Evolutionary conservation across 2,329 filamentous ascomycete genomes (phyloP).

Genomic region (Nothophaeocryptopus gaeumannii): DNA sequence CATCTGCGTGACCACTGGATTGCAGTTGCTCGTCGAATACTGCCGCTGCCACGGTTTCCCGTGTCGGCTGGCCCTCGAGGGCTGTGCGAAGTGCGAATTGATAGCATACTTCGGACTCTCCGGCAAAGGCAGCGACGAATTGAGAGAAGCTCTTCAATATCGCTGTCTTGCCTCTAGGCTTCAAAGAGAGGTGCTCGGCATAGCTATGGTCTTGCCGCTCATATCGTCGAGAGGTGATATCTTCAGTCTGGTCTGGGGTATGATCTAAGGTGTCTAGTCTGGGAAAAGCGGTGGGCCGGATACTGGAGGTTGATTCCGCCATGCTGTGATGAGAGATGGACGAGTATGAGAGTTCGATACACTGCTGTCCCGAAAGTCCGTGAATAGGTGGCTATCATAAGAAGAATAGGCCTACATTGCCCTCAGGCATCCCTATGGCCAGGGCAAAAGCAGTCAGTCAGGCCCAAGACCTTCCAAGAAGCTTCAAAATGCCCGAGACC

Average conservation of each 20-base stretch:
- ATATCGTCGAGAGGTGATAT: too few relatives aligned
- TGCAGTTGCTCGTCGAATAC: not conserved
- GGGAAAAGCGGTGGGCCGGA: constrained; percentile 12
- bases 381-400: too few relatives aligned
- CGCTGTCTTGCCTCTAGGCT: constrained; percentile 11
- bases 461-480: too few relatives aligned
- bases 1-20: not conserved
- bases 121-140: constrained; percentile 15
- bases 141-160: constrained; percentile 13
- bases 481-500: not conserved
- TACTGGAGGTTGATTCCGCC: constrained; percentile 2
- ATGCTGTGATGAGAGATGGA: not conserved
- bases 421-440: too few relatives aligned
- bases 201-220: too few relatives aligned
- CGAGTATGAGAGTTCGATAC: too few relatives aligned
- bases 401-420: too few relatives aligned
- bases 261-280: constrained; percentile 13
- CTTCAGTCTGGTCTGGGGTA: not conserved
- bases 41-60: constrained; percentile 10
- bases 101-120: constrained; percentile 15
- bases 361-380: too few relatives aligned
- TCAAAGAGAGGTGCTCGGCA: too few relatives aligned
- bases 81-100: constrained; percentile 10
- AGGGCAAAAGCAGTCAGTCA: too few relatives aligned
- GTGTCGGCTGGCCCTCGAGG: not conserved